Conservation (phyloP, 2,329 filamentous ascomycete species). For the Diaporthe batatas region DNA sequence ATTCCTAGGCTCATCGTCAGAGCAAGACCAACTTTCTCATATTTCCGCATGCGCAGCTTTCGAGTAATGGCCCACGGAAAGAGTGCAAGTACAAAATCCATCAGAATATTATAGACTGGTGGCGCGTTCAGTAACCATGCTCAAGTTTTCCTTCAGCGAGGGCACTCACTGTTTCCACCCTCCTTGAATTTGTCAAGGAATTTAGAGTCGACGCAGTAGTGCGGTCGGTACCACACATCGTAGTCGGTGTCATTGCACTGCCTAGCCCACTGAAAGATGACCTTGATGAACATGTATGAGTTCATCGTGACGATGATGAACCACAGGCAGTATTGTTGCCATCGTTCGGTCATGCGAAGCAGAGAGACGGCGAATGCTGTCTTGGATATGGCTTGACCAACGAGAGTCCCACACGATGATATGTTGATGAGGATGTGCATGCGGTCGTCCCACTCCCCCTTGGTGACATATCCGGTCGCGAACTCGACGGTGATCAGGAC, state of each 20-base stretch:
- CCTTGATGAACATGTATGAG: constrained; percentile 29
- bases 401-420: constrained; percentile 25
- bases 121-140: not conserved
- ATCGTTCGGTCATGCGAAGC: constrained; percentile 32
- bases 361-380: constrained; percentile 31
- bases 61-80: constrained; percentile 34
- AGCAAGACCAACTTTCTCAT: constrained; percentile 31
- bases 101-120: constrained; percentile 31
- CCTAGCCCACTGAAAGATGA: constrained; percentile 33
- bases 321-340: constrained; percentile 23
- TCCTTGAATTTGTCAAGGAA: constrained; percentile 23
- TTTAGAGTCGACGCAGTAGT: not conserved
- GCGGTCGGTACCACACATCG: constrained; percentile 25
- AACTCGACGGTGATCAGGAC: constrained; percentile 33
- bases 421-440: constrained; percentile 34
- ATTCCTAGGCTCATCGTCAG: constrained; percentile 36
- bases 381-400: constrained; percentile 33
- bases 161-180: constrained; percentile 23
- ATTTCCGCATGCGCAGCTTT: constrained; percentile 26
- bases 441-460: constrained; percentile 35
- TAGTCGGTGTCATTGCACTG: constrained; percentile 22
- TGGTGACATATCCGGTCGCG: constrained; percentile 32
- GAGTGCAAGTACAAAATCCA: constrained; percentile 31
- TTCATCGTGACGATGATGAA: constrained; percentile 35
- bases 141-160: not conserved